Base-by-base conservation (phyloP, 768 basidiomycete species). In the Leccinum obscurum region DNA sequence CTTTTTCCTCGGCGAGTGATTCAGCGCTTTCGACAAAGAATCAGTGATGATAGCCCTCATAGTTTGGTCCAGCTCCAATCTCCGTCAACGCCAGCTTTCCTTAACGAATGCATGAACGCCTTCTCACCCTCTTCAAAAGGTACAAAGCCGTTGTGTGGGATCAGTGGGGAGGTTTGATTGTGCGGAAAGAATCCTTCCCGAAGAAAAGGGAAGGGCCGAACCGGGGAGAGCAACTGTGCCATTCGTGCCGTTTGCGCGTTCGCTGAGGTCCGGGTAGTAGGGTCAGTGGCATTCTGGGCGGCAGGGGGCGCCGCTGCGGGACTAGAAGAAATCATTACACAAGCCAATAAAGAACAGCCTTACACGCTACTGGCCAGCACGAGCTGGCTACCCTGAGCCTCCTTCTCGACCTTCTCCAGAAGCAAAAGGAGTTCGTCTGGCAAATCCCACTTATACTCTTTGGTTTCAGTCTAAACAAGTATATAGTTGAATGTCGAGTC, bases 31-130 rank as follows among this genome's bases (percentile, higher is more conserved):
- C 78, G 98, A 99, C 64, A 97, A 76, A 49, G 97, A 95, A 79
- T 98, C 96, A 67, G 94, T 98, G 76, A 99, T 96, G 75, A 97
- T 94, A 68, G 93, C 90, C 71, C 95, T 85, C 92, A 98, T 97
- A 55, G 95, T 94, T 77, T 92, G 88, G 74, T 99, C 97, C 97
- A 99, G 37, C 93, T 93, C 92, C 93, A 98, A 64, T 83, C 88
- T 50, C 89, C 87, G 74, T 93, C 92, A 48, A 98, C 90, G 32
- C 92, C 92, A 50, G 92, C 89, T 76, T 93, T 93, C 66, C 89
- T 83, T 66, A 99, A 76, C 58, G 98, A 79, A 77, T 92, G 92
- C 69, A 87, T 85, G 74, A 99, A 99, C 13, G 95, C 97, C 70
- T 92, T 91, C 73, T 97, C 95, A 22, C 93, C 95, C 67, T 97